Evolutionary conservation across 345 rosid species (phyloP), one percentile per base, ranked within the genome.

Genomic region (Rhizophora mangle): DNA sequence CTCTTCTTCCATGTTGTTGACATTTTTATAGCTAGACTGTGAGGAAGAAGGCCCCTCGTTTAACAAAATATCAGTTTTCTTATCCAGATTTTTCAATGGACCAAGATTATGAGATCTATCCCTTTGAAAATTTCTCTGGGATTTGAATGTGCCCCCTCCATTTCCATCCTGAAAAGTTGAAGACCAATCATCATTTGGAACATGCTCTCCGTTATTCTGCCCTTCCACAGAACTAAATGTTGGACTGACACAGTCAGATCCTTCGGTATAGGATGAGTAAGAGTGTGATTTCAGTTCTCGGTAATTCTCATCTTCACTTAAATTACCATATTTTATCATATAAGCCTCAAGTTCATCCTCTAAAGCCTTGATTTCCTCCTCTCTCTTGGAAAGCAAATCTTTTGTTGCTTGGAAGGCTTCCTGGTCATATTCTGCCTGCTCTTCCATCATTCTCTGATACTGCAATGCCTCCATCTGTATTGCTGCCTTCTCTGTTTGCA

Each of bases 401-500:
- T 69, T 82, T 52, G 85, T 74, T 43, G 85, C 82, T 73, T 90
- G 96, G 58, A 95, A 74, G 13, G 91, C 90, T 80, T 95, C 98
- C 71, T 92, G 84, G 55, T 92, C 98, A 59, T 88, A 95, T 73
- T 92, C 92, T 26, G 96, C 96, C 79, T 92, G 92, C 76, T 95
- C 99, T 73, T 95, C 98, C 97, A 95, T 90, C 98, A 95, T 88
- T 78, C 99, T 90, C 78, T 90, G 96, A 73, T 90, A 95, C 82
- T 95, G 98, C 65, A 92, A 80, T 4, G 99, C 99, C 65, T 95
- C 98, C 99, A 95, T 95, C 68, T 92, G 99, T 61, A 92, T 89
- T 7, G 94, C 91, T 0, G 96, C 92, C 80, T 92, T 92, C 73
- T 95, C 96, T 4, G 82, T 89, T 73, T 95, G 99, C 72, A 95